Conservation (phyloP, 306 rosid species). For the Quercus wislizeni region DNA sequence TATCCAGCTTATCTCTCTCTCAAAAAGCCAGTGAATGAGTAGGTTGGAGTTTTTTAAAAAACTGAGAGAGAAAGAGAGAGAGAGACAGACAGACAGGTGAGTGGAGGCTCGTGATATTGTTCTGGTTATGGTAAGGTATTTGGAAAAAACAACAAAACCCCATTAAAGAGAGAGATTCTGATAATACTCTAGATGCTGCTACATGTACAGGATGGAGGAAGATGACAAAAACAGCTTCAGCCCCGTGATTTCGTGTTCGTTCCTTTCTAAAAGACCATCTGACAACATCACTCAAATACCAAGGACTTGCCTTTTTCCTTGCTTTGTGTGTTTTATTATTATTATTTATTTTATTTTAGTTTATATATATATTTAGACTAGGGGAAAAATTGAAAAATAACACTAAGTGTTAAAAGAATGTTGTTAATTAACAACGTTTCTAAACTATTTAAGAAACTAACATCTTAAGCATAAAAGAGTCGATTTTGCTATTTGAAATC, state of each 20-base stretch:
- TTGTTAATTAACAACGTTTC: too few species aligned
- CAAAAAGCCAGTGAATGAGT: slow-evolving; percentile 12
- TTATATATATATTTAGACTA: too few species aligned
- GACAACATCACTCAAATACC: background rate
- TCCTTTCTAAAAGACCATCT: slow-evolving; percentile 7
- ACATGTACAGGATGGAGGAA: slow-evolving; percentile 21
- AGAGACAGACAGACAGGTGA: slow-evolving; percentile 13
- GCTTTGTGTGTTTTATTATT: too few species aligned
- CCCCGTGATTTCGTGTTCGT: slow-evolving; percentile 66
- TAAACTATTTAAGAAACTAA: too few species aligned
- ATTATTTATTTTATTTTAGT: too few species aligned
- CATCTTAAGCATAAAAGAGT: too few species aligned
- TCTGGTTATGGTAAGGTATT: background rate
- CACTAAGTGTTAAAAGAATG: too few species aligned
- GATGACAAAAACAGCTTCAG: slow-evolving; percentile 58
- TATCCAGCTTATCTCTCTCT: slow-evolving; percentile 16
- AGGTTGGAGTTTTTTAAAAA: background rate
- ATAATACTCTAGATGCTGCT: background rate
- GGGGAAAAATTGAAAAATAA: too few species aligned
- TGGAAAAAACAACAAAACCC: slow-evolving; percentile 25
- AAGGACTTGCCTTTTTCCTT: too few species aligned
- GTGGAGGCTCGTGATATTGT: slow-evolving; percentile 26
- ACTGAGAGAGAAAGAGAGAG: background rate
- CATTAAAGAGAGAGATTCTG: slow-evolving; percentile 19
- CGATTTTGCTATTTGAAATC: too few species aligned